Base-by-base conservation (phyloP, 1,139 yeast species). In the Kluyveromyces marxianus region DNA sequence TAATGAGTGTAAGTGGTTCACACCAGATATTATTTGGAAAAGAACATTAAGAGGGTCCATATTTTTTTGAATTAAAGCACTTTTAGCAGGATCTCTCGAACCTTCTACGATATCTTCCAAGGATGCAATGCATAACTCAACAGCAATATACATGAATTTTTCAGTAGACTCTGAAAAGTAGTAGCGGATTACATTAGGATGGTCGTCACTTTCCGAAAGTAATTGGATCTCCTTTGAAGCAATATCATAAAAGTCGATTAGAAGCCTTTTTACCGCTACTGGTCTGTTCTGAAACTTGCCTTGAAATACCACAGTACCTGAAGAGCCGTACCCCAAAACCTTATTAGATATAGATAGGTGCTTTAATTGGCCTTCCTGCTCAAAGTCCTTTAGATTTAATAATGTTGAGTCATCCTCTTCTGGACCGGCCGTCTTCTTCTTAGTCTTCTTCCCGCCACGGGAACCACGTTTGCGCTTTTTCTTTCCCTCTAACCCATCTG, bases 181-280 rank as follows among this genome's bases (percentile, higher is more conserved):
- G 62, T 92, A 92, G 46, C 98, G 71, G 25, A 94, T 80, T 14
- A 92, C 97, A 62, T 92, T 94, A 1, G 97, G 95, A 63, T 92
- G 97, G 62, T 89, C 96, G 59, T 92, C 99, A 65, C 96, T 86
- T 61, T 90, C 97, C 51, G 92, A 96, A 37, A 92, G 68, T 26
- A 90, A 67, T 29, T 84, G 75, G 8, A 94, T 95, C 61, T 92
- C 98, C 56, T 88, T 96, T n/a, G 90, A 83, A 3, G 98, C 98
- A 49, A 92, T 80, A 59, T 92, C 97, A 65, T 85, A 92, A 59
- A 90, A 92, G 60, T 90, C 96, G 36, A 90, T 73, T 42, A 94
- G 70, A 96, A 92, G 87, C 54, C 98, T 70, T 63, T 92, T 94
- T 3, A 92, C 95, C 0, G 98, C 98, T 7, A 94, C 98, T 2